Base-by-base conservation (phyloP, 2,329 filamentous ascomycete genomes). In the Aspergillus felis region DNA sequence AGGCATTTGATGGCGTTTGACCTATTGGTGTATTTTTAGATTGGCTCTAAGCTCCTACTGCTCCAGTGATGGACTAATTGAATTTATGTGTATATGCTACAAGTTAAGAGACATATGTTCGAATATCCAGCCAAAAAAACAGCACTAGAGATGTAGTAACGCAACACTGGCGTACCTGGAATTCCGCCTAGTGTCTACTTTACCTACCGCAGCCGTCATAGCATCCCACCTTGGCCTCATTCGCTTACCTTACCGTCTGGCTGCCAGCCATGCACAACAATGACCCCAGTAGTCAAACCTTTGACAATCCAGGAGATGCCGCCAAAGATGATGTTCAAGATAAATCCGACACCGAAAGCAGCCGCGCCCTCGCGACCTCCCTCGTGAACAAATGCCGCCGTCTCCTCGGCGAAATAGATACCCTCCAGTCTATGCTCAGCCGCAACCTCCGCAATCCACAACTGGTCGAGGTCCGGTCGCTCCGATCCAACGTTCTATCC, bases 391-490 rank as follows among this genome's bases (percentile, higher is more conserved):
- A 75, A 70, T 79, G 76, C 59, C 67, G 67, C 22, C 60, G 64
- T 4, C 70, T 83, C 8, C 69, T 82, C 32, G 60, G 68, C 17
- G 80, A 82, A 61, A 64, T 83, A 17, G 73, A 78, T 50, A 62
- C 74, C 29, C 78, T 82, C 58, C 74, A 78, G 60, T 54, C 66
- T 17, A 72, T 76, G 50, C 66, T 82, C 47, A 67, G 68, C 38
- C 52, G 68, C n/a, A 68, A 68, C 3, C 69, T 74, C 44, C 77
- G 76, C 35, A 77, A 78, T 56, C 78, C 79, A 17, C 75, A 80
- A 55, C 66, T 72, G 20, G 76, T 83, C 6, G 82, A 84, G 59
- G 66, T 82, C 50, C 75, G 81, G 10, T 75, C 77, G 28, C 80
- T 84, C 59, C 78, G 76, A 44, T 76, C 74, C 10, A 77, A 73